Evolutionary conservation across 2,329 filamentous ascomycete species (phyloP).

Genomic region (Bipolaris bicolor): DNA sequence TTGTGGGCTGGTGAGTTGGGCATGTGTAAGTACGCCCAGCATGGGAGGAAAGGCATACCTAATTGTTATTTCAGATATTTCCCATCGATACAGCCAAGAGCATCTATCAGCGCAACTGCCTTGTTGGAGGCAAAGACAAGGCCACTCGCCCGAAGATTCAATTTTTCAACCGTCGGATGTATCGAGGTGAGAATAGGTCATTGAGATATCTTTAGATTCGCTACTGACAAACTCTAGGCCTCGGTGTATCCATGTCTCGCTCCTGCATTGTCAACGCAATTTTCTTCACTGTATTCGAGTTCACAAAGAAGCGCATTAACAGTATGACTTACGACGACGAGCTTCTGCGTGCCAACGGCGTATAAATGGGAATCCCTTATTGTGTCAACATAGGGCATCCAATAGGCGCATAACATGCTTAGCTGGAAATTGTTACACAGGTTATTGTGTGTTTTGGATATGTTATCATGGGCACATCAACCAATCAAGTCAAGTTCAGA

Average conservation of each 20-base stretch:
- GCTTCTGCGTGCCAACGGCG: conserved; percentile 36
- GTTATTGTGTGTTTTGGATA: conserved; percentile 15
- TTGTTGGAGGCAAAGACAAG: conserved; percentile 69
- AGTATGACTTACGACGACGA: conserved; percentile 47
- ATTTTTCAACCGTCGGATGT: conserved; percentile 79
- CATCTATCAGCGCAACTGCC: conserved; percentile 81
- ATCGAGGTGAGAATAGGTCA: conserved; percentile 64
- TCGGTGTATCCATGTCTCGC: conserved; percentile 82
- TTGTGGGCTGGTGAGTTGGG: conserved; percentile 85
- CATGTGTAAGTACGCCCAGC: conserved; percentile 63
- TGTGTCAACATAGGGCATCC: conserved; percentile 35
- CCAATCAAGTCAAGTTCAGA: conserved; percentile 14
- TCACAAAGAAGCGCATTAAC: conserved; percentile 70
- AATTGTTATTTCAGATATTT: conserved; percentile 52
- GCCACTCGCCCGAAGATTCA: conserved; percentile 69
- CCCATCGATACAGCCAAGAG: conserved; percentile 82
- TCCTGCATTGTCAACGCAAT: conserved; percentile 85
- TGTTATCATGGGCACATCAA: conserved; percentile 20
- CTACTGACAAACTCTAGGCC: conserved; percentile 43
- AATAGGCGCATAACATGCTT: conserved; percentile 20
- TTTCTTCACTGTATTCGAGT: conserved; percentile 88
- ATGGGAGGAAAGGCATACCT: conserved; percentile 1
- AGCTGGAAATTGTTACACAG: conserved; percentile 15
- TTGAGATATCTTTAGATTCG: background rate
- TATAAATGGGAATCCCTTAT: conserved; percentile 16